Conservation (phyloP, 1,139 yeast genomes). For the Protomyces inouyei region DNA sequence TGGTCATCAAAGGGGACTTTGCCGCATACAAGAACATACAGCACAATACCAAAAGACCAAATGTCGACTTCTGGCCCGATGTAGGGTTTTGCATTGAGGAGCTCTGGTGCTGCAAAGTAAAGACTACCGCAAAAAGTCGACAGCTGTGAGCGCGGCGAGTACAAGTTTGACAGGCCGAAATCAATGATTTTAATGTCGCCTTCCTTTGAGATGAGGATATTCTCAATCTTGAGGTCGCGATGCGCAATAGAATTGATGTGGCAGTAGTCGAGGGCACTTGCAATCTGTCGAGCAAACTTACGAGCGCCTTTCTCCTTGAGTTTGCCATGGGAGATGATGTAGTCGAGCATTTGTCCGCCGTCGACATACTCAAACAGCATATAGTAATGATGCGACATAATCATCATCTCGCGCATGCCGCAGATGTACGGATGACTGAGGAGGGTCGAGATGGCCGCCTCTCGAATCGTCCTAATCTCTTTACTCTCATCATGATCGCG, state of each 20-base stretch:
- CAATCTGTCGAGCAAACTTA: constrained; percentile 93
- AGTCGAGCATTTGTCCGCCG: constrained; percentile 97
- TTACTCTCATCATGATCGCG: constrained; percentile 74
- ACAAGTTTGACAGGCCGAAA: constrained; percentile 89
- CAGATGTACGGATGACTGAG: constrained; percentile 91
- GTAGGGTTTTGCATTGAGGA: constrained; percentile 86
- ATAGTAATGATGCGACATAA: constrained; percentile 95
- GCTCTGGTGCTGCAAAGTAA: constrained; percentile 97
- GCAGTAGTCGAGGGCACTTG: constrained; percentile 87
- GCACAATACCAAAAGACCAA: constrained; percentile 96
- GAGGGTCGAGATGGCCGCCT: constrained; percentile 87
- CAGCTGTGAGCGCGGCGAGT: constrained; percentile 62
- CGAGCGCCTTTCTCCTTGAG: constrained; percentile 91
- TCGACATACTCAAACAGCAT: constrained; percentile 95
- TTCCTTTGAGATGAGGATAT: constrained; percentile 85
- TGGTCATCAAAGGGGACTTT: constrained; percentile 96
- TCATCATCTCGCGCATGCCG: constrained; percentile 84
- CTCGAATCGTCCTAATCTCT: constrained; percentile 87
- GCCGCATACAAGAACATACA: constrained; percentile 95
- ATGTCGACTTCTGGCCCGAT: constrained; percentile 97
- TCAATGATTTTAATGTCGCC: constrained; percentile 96
- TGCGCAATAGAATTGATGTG: constrained; percentile 93
- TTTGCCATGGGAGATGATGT: constrained; percentile 93
- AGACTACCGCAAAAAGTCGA: constrained; percentile 96
- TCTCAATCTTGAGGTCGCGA: constrained; percentile 92